A percentile compares a stretch with the other conserved stretches of the same genome.
phyloP scores from a whole-genome alignment of 495 filamentous ascomycete species.

The Saxophila tyrrhenica region DNA sequence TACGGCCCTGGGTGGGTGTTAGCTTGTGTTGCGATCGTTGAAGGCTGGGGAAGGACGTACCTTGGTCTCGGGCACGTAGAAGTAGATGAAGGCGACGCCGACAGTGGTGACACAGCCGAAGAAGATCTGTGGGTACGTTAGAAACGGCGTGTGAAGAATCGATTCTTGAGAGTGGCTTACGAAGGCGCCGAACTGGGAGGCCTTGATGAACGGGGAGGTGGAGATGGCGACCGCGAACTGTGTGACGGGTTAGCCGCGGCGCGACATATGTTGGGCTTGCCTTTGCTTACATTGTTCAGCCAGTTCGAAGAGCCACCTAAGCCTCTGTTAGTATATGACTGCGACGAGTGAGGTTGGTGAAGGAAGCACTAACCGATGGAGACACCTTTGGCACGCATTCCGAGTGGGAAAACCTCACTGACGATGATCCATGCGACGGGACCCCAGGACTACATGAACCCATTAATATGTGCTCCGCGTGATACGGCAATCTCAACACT shows the following conservation, averaged over 20 bases:
- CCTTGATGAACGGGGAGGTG: constrained; percentile 61
- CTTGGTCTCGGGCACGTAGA: constrained; percentile 36
- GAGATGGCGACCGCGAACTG: constrained; percentile 55
- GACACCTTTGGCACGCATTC: constrained; percentile 60
- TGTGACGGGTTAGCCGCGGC: too few species aligned
- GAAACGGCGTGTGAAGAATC: background rate
- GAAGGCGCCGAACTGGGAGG: constrained; percentile 64
- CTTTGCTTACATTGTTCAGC: constrained; percentile 45
- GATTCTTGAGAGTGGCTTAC: background rate
- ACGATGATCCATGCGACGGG: constrained; percentile 52
- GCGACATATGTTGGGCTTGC: too few species aligned
- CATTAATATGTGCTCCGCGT: background rate
- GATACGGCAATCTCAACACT: background rate
- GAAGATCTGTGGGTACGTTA: constrained; percentile 37
- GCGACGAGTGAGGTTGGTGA: too few species aligned
- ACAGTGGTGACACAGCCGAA: constrained; percentile 59
- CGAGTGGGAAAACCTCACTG: constrained; percentile 67
- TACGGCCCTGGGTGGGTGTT: constrained; percentile 32
- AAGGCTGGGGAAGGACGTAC: constrained; percentile 26
- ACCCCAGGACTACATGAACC: constrained; percentile 33
- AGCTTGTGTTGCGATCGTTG: constrained; percentile 5
- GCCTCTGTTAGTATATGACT: too few species aligned
- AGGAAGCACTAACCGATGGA: too few species aligned
- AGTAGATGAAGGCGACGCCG: constrained; percentile 42
- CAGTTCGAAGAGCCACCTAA: constrained; percentile 44